phyloP scores from a whole-genome alignment of 225 moss, liverwort and hornwort species.

The Physcomitrium patens region DNA sequence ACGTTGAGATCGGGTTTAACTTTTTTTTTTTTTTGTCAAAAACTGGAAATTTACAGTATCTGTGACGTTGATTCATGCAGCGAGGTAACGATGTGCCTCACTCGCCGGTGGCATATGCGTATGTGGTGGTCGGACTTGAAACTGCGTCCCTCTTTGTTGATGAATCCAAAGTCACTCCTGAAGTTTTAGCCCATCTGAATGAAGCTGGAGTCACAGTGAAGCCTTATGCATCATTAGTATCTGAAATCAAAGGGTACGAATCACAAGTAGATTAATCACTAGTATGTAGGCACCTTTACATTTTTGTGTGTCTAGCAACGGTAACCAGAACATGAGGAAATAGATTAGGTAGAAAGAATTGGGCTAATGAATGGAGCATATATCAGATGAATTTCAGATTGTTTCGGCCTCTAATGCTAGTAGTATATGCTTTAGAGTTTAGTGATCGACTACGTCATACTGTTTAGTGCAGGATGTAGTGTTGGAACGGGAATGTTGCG shows the following conservation, averaged over 20 bases:
- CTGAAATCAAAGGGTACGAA: slow-evolving; percentile 73
- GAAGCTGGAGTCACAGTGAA: slow-evolving; percentile 72
- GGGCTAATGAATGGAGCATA: background rate
- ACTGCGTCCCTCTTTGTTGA: slow-evolving; percentile 85
- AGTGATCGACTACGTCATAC: background rate
- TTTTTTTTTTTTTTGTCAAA: no score
- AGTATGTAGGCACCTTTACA: background rate
- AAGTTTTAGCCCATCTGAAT: slow-evolving; percentile 71
- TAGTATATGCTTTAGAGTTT: background rate
- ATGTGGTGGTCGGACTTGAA: slow-evolving; percentile 82
- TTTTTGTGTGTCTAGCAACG: background rate
- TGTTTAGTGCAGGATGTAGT: background rate
- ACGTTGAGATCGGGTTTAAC: no score
- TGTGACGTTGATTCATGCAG: slow-evolving; percentile 36
- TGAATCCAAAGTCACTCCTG: slow-evolving; percentile 67
- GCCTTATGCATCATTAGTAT: slow-evolving; percentile 71
- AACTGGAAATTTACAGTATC: no score
- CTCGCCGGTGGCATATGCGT: slow-evolving; percentile 91
- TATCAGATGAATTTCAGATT: background rate
- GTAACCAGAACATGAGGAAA: slow-evolving; percentile 1
- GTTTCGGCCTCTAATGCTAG: background rate
- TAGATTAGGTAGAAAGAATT: background rate
- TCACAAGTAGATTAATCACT: background rate
- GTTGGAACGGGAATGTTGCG: slow-evolving; percentile 18
- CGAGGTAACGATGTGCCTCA: slow-evolving; percentile 93